phyloP scores from a whole-genome alignment of 2,329 filamentous ascomycete species.

The Ustulina deusta region DNA sequence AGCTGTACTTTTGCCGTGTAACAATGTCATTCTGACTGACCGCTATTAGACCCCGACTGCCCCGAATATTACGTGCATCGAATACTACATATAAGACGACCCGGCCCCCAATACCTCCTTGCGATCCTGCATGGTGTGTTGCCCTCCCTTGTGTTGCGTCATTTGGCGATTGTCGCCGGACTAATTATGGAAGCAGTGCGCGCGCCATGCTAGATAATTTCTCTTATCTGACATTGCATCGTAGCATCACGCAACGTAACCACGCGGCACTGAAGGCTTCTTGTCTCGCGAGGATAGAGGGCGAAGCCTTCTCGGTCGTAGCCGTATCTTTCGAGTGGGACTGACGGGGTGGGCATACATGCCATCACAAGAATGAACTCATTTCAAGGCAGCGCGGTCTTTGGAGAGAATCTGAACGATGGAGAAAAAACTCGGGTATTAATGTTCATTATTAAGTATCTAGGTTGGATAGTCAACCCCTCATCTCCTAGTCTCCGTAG shows the following conservation, averaged over 20 bases:
- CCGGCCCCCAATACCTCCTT: slow-evolving; percentile 12
- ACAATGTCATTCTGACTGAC: neutral
- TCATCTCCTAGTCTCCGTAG: slow-evolving; percentile 46
- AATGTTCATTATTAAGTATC: slow-evolving; percentile 10
- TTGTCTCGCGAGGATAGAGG: neutral
- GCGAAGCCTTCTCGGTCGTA: neutral
- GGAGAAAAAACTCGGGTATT: slow-evolving; percentile 7
- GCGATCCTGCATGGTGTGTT: neutral
- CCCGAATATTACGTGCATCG: neutral
- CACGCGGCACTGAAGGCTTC: slow-evolving; percentile 8
- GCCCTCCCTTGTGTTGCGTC: slow-evolving; percentile 4
- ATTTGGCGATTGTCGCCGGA: neutral
- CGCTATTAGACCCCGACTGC: neutral
- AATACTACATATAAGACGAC: slow-evolving; percentile 5
- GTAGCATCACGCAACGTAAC: slow-evolving; percentile 14
- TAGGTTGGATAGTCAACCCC: neutral
- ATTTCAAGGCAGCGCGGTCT: neutral
- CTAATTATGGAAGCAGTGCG: slow-evolving; percentile 26
- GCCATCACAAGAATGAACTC: neutral
- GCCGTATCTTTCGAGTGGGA: neutral
- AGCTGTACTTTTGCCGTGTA: neutral
- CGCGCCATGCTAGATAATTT: neutral
- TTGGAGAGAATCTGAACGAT: neutral
- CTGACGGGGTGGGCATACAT: neutral
- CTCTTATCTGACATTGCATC: slow-evolving; percentile 10